Base-by-base conservation (phyloP, 1,284 basidiomycete genomes). In the Heterobasidion parviporum region DNA sequence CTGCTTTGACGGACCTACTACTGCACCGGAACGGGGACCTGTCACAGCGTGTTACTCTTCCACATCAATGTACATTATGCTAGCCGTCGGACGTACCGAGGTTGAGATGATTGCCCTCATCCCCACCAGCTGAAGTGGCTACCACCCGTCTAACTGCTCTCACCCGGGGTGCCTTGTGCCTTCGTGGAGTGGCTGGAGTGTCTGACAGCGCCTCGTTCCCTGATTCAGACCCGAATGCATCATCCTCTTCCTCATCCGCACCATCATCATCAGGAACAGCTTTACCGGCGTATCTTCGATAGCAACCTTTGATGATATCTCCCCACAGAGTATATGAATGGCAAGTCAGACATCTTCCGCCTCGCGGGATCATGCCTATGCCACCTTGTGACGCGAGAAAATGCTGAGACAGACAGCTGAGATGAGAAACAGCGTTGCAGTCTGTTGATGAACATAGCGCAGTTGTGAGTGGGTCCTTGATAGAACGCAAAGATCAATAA, bases 241-340 rank as follows among this genome's bases (percentile, higher is more conserved):
- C 64, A 38, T 69, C 72, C 6, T 69, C 70, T 41, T 68, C 64
- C 3, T 62, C 65, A 10, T 61, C 58, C 47, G 65, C 59, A 41
- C 65, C 63, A 26, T 66, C 69, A 3, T 65, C 67, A n/a, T 60
- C 57, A 0, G 61, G 56, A 1, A 57, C 57, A 4, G 63, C 68
- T 8, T 62, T 67, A 33, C 75, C 72, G 14, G 72, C 72, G 38
- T 69, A 65, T 6, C 89, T 76, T 2, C 85, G 76, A 65, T 85
- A 90, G 59, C 78, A 83, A 0, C 83, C 85, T 9, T 84, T 76
- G 15, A 92, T 73, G 35, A 92, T 66, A 60, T 90, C 83, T 8
- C 87, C 87, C 89, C 89, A 94, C 1, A 87, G 72, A 1, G 78
- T 71, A 58, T 81, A 80, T 0, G 68, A 65, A 0, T 65, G 56